Evolutionary conservation across 768 basidiomycete species (phyloP).

Genomic region (Cyclocybe aegerita): DNA sequence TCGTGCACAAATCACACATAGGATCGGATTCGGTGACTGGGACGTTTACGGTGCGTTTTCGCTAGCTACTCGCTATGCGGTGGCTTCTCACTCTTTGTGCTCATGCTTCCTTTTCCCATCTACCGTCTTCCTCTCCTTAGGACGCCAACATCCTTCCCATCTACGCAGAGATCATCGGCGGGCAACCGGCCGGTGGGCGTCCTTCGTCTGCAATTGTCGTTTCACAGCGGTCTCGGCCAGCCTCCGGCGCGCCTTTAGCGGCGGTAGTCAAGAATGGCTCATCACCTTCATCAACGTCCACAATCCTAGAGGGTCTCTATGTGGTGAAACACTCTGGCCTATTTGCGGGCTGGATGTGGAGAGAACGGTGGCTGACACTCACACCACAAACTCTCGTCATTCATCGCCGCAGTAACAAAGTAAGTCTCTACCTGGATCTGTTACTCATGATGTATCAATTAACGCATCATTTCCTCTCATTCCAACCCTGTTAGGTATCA

Average conservation of each 20-base stretch:
- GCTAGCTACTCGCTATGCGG: neutral
- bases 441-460: neutral
- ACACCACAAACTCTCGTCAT: slow-evolving; percentile 64
- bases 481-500: slow-evolving; percentile 16
- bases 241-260: slow-evolving; percentile 14
- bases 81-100: neutral
- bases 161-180: slow-evolving; percentile 25
- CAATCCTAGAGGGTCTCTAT: slow-evolving; percentile 56
- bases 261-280: slow-evolving; percentile 11
- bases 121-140: slow-evolving; percentile 11
- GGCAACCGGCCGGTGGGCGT: slow-evolving; percentile 8
- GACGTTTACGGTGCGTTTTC: slow-evolving; percentile 27
- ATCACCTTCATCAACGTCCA: slow-evolving; percentile 8
- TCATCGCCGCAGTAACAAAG: slow-evolving; percentile 67
- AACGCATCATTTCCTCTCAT: neutral
- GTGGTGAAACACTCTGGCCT: slow-evolving; percentile 73
- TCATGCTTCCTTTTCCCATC: neutral
- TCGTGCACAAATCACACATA: slow-evolving; percentile 41
- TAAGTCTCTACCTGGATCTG: slow-evolving; percentile 31
- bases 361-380: slow-evolving; percentile 74
- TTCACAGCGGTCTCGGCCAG: slow-evolving; percentile 18
- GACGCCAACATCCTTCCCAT: slow-evolving; percentile 25
- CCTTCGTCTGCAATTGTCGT: slow-evolving; percentile 11
- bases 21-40: slow-evolving; percentile 29
- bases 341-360: slow-evolving; percentile 74